These are phyloP conservation scores for Solanum gracilifrons DNA, from an alignment of 257 asterid genomes.

Conservation along the genomic window DNA sequence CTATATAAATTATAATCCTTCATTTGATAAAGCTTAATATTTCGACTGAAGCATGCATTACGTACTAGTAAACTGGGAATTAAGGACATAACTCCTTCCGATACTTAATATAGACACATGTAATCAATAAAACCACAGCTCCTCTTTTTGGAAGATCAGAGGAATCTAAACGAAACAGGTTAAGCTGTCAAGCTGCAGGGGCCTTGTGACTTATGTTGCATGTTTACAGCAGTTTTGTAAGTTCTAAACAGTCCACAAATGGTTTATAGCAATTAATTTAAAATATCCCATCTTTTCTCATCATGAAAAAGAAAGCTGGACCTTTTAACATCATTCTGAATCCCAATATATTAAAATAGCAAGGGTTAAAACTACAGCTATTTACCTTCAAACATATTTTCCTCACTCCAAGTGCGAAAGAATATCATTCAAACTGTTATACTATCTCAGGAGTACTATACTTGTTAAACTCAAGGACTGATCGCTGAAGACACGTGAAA, in stretches of 20 bases:
- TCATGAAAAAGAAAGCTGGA: background rate
- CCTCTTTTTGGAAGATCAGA: background rate
- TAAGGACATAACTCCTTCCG: background rate
- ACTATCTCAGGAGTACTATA: background rate
- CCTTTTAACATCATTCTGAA: background rate
- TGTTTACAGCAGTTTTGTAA: background rate
- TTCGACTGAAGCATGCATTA: background rate
- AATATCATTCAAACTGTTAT: background rate
- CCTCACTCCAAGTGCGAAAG: background rate
- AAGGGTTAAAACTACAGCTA: background rate
- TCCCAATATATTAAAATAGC: background rate
- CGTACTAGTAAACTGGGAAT: background rate
- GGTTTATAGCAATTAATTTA: background rate
- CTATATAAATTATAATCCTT: background rate
- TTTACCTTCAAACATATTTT: background rate
- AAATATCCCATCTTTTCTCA: background rate
- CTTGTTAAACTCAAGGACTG: background rate
- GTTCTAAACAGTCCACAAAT: background rate
- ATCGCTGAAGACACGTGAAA: background rate
- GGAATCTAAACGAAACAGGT: background rate
- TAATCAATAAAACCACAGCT: background rate
- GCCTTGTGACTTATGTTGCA: background rate
- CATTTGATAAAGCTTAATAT: background rate
- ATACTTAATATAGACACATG: background rate
- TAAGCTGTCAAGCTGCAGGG: background rate